A percentile compares a stretch with the other conserved stretches of the same genome.
Conservation (phyloP, 768 basidiomycete species). For the Russula abietina region DNA sequence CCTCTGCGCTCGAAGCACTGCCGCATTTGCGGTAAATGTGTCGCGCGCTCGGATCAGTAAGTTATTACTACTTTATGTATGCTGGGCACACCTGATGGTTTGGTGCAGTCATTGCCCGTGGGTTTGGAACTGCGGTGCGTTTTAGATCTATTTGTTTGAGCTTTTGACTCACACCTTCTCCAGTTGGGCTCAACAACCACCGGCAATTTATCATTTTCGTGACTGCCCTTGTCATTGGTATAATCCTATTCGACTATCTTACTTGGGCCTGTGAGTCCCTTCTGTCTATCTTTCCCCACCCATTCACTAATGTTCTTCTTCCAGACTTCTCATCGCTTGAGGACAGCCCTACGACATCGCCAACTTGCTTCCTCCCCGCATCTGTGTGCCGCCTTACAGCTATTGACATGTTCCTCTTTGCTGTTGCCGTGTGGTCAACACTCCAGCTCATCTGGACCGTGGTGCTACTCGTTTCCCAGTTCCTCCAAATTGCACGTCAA, state of each 20-base stretch:
- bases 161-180: slow-evolving; percentile 6
- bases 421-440: slow-evolving; percentile 78
- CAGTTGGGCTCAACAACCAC: slow-evolving; percentile 90
- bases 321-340: slow-evolving; percentile 51
- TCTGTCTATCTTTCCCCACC: not conserved
- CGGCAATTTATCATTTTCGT: slow-evolving; percentile 96
- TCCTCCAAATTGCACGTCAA: slow-evolving; percentile 89
- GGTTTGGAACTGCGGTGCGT: slow-evolving; percentile 96
- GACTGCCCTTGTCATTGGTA: slow-evolving; percentile 72
- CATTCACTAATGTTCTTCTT: not conserved
- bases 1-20: slow-evolving; percentile 95
- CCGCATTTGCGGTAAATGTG: slow-evolving; percentile 83
- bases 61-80: slow-evolving; percentile 29
- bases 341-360: slow-evolving; percentile 39
- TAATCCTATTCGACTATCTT: slow-evolving; percentile 77
- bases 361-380: slow-evolving; percentile 62
- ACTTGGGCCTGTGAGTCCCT: slow-evolving; percentile 66
- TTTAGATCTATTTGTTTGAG: not conserved
- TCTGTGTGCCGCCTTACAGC: slow-evolving; percentile 65
- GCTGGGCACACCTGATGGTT: slow-evolving; percentile 7
- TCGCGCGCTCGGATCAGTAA: slow-evolving; percentile 90
- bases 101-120: slow-evolving; percentile 85
- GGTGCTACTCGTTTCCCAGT: slow-evolving; percentile 77
- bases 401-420: slow-evolving; percentile 77
- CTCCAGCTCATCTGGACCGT: slow-evolving; percentile 94